Base-by-base conservation (phyloP, 1,139 yeast species). In the Scheffersomyces stambukii region DNA sequence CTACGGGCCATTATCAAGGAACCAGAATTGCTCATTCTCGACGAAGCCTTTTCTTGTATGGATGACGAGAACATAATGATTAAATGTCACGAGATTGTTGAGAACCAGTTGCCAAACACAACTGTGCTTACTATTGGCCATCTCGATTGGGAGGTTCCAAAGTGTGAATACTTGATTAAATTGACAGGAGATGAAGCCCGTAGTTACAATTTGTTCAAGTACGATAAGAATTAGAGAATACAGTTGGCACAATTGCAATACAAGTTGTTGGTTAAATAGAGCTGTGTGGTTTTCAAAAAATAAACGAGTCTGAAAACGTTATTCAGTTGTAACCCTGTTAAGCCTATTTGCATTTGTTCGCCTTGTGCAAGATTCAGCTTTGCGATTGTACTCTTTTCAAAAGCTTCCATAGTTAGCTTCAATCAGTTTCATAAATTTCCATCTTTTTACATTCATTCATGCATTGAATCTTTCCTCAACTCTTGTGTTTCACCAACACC, bases 31-130 rank as follows among this genome's bases (percentile, higher is more conserved):
- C 60, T 91, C 27, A 81, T 91, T 31, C 62, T 91, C 3, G 98
- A 91, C 51, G 98, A 91, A 58, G 95, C 97, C 0, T 78, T 91
- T 39, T 83, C 95, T 10, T 93, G 91, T 17, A 85, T 89, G 93
- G 86, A 82, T 28, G 81, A 77, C 34, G 71, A 50, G 19, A 38
- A 60, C 17, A 65, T 79, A 22, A 70, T 88, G 53, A 61, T 64
- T 14, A 64, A 64, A 36, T 88, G 96, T 40, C 88, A 84, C 46
- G 60, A 64, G 10, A 49, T 81, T n/a, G 61, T 88, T 10, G 70
- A 75, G 24, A 21, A 42, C 3, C 54, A 66, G 13, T 75, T 81
- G 65, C 35, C 42, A 8, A 67, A 73, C 4, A 81, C 89, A 2
- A 79, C 94, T 0, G 77, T 81, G 5, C 64, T 89, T 26, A 65